Evolutionary conservation across 495 filamentous ascomycete species (phyloP), one percentile per base, ranked within the genome.

Genomic region (Talaromyces wortmannii): DNA sequence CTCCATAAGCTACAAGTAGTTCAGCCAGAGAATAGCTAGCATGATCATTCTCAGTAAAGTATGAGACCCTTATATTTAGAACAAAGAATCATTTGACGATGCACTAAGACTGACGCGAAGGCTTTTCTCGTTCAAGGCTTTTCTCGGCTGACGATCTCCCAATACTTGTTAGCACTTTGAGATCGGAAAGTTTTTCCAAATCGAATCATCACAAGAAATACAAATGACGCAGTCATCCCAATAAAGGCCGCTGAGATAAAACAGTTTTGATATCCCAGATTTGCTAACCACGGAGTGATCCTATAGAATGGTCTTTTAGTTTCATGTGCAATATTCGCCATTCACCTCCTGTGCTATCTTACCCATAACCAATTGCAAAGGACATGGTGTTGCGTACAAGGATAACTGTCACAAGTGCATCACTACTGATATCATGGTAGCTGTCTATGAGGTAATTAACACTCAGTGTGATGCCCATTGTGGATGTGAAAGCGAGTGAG

Each of bases 371-470:
- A 43, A 83, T 75, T 0, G 78, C 81, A 66, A 83, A 83, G 5
- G 73, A 77, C 84, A 87, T 87, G 16, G 81, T 85, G 60, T 87
- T 87, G 5, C 84, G 78, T 23, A 87, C 75, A 5, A 87, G 57
- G 52, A 88, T 88, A 8, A 85, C 78, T 40, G 78, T 82, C 7
- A 81, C 77, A 59, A 88, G 78, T 0, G 82, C 82, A 51, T 86
- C 81, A 6, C 83, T 81, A 32, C 79, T 79, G 29, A 87, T 59
- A 48, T 85, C 83, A 12, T 77, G 75, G 61, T 86, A 88, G 50
- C 78, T 78, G 61, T 87, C 84, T 45, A 87, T 78, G 32, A 80
- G 68, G 57, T 88, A 87, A 32, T 79, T 78, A 29, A 87, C 76
- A 45, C 77, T 81, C 13, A 86, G 67, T 5, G 82, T 82, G 23